These are phyloP conservation scores for Fusarium illudens DNA, from an alignment of 2,329 filamentous ascomycete species.

Conservation along the genomic window DNA sequence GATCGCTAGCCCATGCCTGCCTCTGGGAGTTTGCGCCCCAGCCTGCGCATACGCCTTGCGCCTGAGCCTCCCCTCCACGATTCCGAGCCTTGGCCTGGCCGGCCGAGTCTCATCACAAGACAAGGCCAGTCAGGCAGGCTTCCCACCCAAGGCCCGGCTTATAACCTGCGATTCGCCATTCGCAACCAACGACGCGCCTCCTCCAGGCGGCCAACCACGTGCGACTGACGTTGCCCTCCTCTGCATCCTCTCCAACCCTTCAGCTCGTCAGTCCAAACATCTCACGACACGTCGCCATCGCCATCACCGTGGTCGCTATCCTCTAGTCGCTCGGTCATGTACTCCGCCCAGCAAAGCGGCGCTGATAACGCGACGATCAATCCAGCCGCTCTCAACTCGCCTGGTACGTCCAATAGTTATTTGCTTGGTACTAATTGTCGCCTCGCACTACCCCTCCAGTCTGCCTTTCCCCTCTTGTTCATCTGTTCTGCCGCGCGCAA, in stretches of 20 bases:
- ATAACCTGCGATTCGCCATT: conserved; percentile 40
- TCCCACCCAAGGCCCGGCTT: conserved; percentile 33
- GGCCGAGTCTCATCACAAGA: conserved; percentile 35
- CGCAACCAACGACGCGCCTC: conserved; percentile 37
- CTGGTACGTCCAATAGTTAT: conserved; percentile 64
- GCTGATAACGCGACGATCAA: conserved; percentile 91
- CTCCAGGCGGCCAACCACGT: conserved; percentile 59
- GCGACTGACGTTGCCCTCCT: conserved; percentile 56
- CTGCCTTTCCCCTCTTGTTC: conserved; percentile 14
- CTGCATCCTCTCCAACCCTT: conserved; percentile 52
- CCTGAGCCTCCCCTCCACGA: conserved; percentile 22
- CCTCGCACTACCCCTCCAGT: conserved; percentile 26
- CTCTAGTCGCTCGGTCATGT: conserved; percentile 47
- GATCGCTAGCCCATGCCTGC: conserved; percentile 14
- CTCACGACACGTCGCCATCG: conserved; percentile 69
- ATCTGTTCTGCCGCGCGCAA: background rate
- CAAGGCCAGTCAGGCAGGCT: conserved; percentile 22
- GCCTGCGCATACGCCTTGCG: conserved; percentile 5
- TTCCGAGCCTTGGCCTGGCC: conserved; percentile 30
- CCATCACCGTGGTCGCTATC: conserved; percentile 42
- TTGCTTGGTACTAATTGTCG: conserved; percentile 17
- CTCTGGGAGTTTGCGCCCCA: conserved; percentile 27
- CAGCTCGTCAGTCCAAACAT: conserved; percentile 60
- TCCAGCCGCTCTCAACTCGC: conserved; percentile 83
- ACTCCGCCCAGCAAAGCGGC: conserved; percentile 66